Evolutionary conservation across 768 basidiomycete species (phyloP), one percentile per base, ranked within the genome.

Genomic region (Kwoniella shandongensis): DNA sequence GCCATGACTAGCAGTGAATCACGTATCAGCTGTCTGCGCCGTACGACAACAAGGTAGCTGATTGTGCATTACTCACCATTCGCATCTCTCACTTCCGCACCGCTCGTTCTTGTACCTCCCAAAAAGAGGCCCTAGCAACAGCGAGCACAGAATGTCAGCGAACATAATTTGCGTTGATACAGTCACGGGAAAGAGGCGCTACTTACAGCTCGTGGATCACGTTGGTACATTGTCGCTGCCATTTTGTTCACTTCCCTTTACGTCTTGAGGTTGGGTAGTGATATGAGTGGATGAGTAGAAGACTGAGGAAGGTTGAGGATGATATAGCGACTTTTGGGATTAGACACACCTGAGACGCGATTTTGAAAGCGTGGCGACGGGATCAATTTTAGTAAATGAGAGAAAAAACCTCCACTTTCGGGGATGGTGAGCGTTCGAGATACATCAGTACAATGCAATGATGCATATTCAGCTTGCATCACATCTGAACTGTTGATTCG

Each of bases 31-130:
- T 42, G 7, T 25, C 3, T 11, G 10, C 38, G 7, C 30, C n/a
- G n/a, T n/a, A n/a, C n/a, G n/a, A n/a, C n/a, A n/a, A 57, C 22
- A 51, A 26, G 15, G 7, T 6, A 1, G 13, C 17, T 22, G 39
- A 35, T 59, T 73, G 81, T 38, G 4, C 26, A 26, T 32, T 13
- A 60, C 68, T 62, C 60, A 91, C 92, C 91, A 87, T 96, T 94
- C 79, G 93, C 91, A 79, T 96, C 91, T 62, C 93, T 84, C 55
- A 98, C 89, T 75, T 96, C 94, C 75, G 93, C 92, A 3, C 94
- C 93, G 64, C 89, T 88, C 17, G 92, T 86, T 69, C 93, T 82
- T 79, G 94, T 89, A 25, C 94, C 94, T 53, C 93, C 93, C 17
- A 97, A 81, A 76, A 97, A 96, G 18, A 89, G 88, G 46, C 91